Conservation (phyloP, 345 rosid genomes). For the Reutealis trisperma region DNA sequence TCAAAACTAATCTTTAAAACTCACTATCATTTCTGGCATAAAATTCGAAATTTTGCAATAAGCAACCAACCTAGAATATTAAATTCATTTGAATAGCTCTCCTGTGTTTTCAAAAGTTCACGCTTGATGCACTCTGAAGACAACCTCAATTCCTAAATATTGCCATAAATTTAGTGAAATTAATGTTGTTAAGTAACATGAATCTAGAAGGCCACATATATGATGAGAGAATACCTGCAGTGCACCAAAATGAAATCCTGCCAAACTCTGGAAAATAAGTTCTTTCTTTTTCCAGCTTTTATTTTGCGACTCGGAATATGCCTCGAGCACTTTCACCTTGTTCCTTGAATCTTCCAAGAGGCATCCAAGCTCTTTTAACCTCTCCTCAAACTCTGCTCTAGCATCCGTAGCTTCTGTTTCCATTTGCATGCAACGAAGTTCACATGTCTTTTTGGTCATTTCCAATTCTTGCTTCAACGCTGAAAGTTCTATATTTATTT, state of each 20-base stretch:
- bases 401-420: conserved; percentile 58
- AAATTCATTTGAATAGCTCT: conserved; percentile 55
- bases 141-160: conserved; percentile 58
- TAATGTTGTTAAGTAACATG: background rate
- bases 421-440: conserved; percentile 47
- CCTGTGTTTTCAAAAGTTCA: conserved; percentile 52
- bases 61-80: conserved; percentile 51
- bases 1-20: conserved; percentile 11
- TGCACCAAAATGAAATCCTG: conserved; percentile 52
- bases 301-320: conserved; percentile 38
- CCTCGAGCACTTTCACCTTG: conserved; percentile 51
- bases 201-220: background rate
- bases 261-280: conserved; percentile 36
- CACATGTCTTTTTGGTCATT: conserved; percentile 43
- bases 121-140: conserved; percentile 62
- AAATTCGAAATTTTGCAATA: conserved; percentile 2
- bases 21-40: background rate
- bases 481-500: conserved; percentile 22
- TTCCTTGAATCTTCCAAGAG: conserved; percentile 41
- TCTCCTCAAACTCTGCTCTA: conserved; percentile 41
- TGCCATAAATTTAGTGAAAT: conserved; percentile 20
- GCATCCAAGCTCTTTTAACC: conserved; percentile 52
- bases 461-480: conserved; percentile 36
- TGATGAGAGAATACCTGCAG: conserved; percentile 47
- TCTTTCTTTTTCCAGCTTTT: conserved; percentile 60